A percentile compares a stretch with the other conserved stretches of the same genome.
These are phyloP conservation scores for Camelina neglecta DNA, from an alignment of 345 rosid genomes.

Conservation along the genomic window DNA sequence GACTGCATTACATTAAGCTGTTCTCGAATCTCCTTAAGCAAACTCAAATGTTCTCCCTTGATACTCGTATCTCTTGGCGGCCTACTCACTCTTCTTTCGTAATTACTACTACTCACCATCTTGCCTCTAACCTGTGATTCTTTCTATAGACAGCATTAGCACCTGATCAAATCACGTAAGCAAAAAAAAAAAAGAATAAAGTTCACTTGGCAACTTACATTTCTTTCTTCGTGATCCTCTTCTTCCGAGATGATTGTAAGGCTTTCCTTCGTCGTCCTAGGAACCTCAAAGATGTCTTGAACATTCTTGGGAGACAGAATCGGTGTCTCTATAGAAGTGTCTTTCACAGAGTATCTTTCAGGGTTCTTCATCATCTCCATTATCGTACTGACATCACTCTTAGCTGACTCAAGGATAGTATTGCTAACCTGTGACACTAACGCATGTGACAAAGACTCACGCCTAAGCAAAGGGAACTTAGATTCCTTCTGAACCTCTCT, in stretches of 20 bases:
- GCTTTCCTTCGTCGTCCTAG: constrained; percentile 44
- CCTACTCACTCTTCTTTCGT: constrained; percentile 46
- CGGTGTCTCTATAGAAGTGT: constrained; percentile 21
- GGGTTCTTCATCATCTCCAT: constrained; percentile 46
- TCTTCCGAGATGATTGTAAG: constrained; percentile 48
- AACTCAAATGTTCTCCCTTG: constrained; percentile 50
- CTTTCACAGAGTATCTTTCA: constrained; percentile 35
- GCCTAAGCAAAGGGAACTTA: constrained; percentile 43
- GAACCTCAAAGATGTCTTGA: constrained; percentile 76
- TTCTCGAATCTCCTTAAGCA: constrained; percentile 67
- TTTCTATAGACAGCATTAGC: constrained; percentile 30
- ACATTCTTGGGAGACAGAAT: constrained; percentile 43
- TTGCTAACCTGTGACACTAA: constrained; percentile 48
- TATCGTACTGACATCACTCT: constrained; percentile 30
- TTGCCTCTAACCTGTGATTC: constrained; percentile 47
- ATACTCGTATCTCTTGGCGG: constrained; percentile 45
- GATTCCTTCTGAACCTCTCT: constrained; percentile 41
- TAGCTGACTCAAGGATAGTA: constrained; percentile 40
- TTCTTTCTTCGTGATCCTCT: constrained; percentile 39
- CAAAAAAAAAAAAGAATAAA: background rate
- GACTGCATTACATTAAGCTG: constrained; percentile 67
- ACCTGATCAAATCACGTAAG: background rate
- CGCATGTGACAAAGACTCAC: constrained; percentile 49
- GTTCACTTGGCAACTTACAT: constrained; percentile 22
- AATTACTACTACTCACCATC: constrained; percentile 39